Conservation (phyloP, 2,329 filamentous ascomycete species). For the Trichoderma asperellum region DNA sequence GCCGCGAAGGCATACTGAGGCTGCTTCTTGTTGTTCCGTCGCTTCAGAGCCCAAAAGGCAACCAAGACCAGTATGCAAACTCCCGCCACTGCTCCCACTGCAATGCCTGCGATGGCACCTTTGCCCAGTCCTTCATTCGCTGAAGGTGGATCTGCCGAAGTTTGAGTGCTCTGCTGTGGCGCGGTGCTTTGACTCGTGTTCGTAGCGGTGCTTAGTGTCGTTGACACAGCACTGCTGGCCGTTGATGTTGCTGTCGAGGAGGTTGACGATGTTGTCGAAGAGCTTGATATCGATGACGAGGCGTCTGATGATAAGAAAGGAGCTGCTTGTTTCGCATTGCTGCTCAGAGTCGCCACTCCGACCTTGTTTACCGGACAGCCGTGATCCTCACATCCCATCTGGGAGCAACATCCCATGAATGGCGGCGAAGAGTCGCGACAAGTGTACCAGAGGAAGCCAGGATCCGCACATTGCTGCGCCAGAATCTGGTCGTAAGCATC, state of each 20-base stretch:
- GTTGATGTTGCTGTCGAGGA: not conserved
- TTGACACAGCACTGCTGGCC: not conserved
- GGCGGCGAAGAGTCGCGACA: slow-evolving; percentile 39
- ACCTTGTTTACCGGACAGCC: slow-evolving; percentile 36
- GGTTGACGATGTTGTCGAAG: not conserved
- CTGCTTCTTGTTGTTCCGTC: not conserved
- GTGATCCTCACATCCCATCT: slow-evolving; percentile 33
- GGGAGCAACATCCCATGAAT: slow-evolving; percentile 47
- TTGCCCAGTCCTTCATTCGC: slow-evolving; percentile 7
- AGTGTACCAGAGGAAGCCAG: slow-evolving; percentile 40
- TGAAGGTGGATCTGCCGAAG: slow-evolving; percentile 1
- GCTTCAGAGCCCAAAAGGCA: not conserved
- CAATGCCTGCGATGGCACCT: slow-evolving; percentile 23
- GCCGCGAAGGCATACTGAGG: not conserved
- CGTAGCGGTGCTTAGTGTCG: slow-evolving; percentile 5
- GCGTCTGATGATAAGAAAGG: slow-evolving; percentile 4
- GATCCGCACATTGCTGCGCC: slow-evolving; percentile 40
- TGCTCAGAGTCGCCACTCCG: slow-evolving; percentile 37
- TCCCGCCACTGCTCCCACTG: slow-evolving; percentile 4
- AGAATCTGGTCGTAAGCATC: slow-evolving; percentile 36
- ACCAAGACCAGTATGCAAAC: not conserved
- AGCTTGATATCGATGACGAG: not conserved
- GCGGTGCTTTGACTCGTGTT: not conserved
- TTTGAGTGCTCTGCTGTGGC: not conserved
- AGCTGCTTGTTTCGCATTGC: slow-evolving; percentile 5